Base-by-base conservation (phyloP, 2,329 filamentous ascomycete genomes). In the Nemania abortiva region DNA sequence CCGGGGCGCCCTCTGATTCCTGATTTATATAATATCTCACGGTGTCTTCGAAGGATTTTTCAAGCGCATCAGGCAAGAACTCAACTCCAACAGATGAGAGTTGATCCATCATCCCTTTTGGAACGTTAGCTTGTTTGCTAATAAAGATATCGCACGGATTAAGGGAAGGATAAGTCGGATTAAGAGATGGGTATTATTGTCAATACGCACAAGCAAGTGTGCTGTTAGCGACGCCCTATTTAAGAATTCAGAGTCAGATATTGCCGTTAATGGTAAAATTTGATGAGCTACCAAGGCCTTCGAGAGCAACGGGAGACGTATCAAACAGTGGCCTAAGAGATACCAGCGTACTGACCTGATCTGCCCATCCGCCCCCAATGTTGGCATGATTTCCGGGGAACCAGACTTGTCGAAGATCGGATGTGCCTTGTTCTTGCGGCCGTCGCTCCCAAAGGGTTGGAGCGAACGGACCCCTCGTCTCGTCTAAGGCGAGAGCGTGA, bases 331-430 rank as follows among this genome's bases (percentile, higher is more conserved):
- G 7, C 34, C 3, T 9, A 37, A 9, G 34, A 11, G 34, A 37
- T 37, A 2, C 11, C 34, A 37, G 34, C 34, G 34, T 37, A 37
- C 34, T 37, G 7, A 37, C 34, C 11, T 86, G 82, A 56, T 87
- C 85, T 5, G 79, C 76, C 87, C 87, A 91, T 1, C 91, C 91
- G 37, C 91, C 91, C 4, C 91, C 91, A 55, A 92, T 88, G 73
- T 93, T 91, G 11, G 85, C 88, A 76, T 94, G 92, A 58, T 87
- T 88, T 6, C 91, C 91, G 0, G 91, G 89, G 74, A 94, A 94
- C 89, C 89, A 91, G 13, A 86, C 84, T 70, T 86, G 85, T 31
- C 84, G 80, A 53, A 86, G 78, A 67, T 86, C 81, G 1, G 83
- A 84, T 24, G 77, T 79, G 15, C 78, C 74, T 42, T 76, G 78